phyloP scores from a whole-genome alignment of 345 rosid genomes.

The Crucihimalaya himalaica region DNA sequence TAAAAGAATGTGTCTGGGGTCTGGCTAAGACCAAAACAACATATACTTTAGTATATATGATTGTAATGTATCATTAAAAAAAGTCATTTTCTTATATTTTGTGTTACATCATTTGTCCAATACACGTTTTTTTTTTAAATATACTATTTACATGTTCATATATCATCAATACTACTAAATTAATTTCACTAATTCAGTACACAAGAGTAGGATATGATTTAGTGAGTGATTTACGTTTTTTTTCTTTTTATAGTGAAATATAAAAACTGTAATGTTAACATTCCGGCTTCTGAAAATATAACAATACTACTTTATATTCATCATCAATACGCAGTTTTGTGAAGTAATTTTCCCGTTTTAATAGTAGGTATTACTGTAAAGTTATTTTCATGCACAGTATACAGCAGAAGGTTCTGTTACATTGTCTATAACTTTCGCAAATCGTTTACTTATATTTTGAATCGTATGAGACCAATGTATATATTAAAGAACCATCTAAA shows the following conservation, averaged over 20 bases:
- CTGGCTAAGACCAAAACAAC: slow-evolving; percentile 23
- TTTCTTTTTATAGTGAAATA: too few relatives aligned
- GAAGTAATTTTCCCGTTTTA: not conserved
- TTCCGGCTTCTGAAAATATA: too few relatives aligned
- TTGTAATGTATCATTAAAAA: slow-evolving; percentile 23
- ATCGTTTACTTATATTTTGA: not conserved
- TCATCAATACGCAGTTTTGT: not conserved
- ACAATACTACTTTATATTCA: too few relatives aligned
- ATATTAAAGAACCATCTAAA: not conserved
- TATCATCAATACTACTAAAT: not conserved
- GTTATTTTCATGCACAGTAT: too few relatives aligned
- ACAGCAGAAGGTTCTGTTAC: not conserved
- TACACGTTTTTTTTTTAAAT: not conserved
- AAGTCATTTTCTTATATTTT: slow-evolving; percentile 5
- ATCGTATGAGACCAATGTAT: not conserved
- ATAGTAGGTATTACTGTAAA: not conserved
- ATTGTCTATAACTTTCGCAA: not conserved
- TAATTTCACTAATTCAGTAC: not conserved
- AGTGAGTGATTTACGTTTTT: not conserved
- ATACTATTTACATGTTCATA: not conserved
- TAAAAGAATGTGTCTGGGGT: slow-evolving; percentile 12
- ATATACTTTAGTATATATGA: slow-evolving; percentile 15
- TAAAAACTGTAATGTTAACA: too few relatives aligned
- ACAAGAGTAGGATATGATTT: not conserved
- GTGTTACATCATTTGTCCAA: not conserved